Base-by-base conservation (phyloP, 305 asterid species). In the Fraxinus paxiana region DNA sequence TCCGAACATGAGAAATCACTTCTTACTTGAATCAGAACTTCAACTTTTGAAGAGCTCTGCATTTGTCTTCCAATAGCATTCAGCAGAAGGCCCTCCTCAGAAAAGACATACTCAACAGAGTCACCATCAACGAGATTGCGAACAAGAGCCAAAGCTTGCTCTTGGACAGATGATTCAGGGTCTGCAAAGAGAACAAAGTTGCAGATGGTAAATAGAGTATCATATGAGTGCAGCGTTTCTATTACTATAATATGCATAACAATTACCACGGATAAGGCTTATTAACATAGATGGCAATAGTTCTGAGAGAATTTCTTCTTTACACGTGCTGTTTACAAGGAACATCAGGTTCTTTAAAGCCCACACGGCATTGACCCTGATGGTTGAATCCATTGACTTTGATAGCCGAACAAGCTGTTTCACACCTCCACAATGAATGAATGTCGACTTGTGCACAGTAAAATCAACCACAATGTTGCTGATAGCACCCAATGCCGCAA, bases 81-180 rank as follows among this genome's bases (percentile, higher is more conserved):
- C 82, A 96, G 86, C 84, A 96, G 87, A 82, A 84, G 87, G 63
- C 85, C 87, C 41, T 90, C 94, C 82, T 92, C 98, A 74, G 89
- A 88, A 84, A 96, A 88, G 74, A 91, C 92, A 87, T 86, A 90
- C 72, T 92, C 87, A 28, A 90, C 86, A 70, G 92, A 90, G 83
- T 89, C 90, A 67, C 99, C 97, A 87, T 90, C 97, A 84, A 94
- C 92, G 48, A 96, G 95, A 87, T 96, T 96, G 82, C 99, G 83
- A 78, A 89, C 85, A 83, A 96, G 87, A 81, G 94, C 95, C 87
- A 94, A 84, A 83, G 92, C 95, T 88, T 96, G 99, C 90, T 88
- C 98, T 87, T 94, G 98, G 83, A 96, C 97, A 63, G 91, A 87
- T 81, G 90, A 87, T 85, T 94, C 98, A 17, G 94, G 92, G 84